These are phyloP conservation scores for Aspergillus pseudoviridinutans DNA, from an alignment of 2,329 filamentous ascomycete species.

Conservation along the genomic window DNA sequence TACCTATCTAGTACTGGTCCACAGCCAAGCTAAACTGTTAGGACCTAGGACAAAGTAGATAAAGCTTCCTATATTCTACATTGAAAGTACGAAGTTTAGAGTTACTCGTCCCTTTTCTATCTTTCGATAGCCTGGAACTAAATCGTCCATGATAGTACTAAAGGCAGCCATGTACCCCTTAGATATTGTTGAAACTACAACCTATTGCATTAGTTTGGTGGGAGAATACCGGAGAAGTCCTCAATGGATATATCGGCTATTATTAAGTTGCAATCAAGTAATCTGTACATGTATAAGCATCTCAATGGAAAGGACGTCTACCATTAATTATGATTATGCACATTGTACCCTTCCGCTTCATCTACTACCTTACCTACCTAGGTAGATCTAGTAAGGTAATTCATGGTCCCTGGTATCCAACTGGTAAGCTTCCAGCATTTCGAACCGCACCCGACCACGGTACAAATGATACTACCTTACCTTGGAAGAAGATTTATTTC, in stretches of 20 bases:
- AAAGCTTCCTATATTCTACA: background rate
- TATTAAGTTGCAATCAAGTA: background rate
- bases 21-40: background rate
- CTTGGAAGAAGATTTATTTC: background rate
- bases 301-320: too few relatives aligned
- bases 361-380: too few relatives aligned
- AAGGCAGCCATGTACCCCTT: background rate
- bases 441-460: background rate
- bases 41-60: background rate
- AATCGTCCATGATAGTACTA: background rate
- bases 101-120: background rate
- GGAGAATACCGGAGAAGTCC: background rate
- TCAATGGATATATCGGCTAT: background rate
- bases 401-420: too few relatives aligned
- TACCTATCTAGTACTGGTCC: background rate
- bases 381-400: too few relatives aligned
- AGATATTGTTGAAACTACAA: background rate
- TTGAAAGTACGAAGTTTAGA: background rate
- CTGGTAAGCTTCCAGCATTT: too few relatives aligned
- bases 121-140: background rate
- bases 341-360: too few relatives aligned
- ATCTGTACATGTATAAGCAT: background rate
- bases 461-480: background rate
- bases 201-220: background rate
- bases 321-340: too few relatives aligned